Conservation (phyloP, 371 early-diverging fungal genomes). For the Rhizopus stolonifer region DNA sequence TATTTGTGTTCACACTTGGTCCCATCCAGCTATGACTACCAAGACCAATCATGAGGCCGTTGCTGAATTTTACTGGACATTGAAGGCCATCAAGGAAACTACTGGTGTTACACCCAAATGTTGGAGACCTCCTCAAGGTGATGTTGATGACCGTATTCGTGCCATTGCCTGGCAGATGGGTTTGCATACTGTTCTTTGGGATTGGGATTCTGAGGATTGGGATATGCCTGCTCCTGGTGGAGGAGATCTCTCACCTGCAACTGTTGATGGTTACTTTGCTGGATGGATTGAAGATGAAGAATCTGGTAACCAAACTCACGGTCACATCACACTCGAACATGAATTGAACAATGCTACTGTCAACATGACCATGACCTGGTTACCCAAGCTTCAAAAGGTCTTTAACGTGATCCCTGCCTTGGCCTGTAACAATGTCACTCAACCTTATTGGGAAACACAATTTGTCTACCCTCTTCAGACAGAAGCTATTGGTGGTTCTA, state of each 20-base stretch:
- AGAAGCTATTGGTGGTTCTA: not conserved
- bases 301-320: slow-evolving; percentile 31
- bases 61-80: slow-evolving; percentile 58
- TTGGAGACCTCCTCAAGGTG: too few relatives aligned
- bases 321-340: slow-evolving; percentile 51
- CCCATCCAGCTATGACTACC: slow-evolving; percentile 58
- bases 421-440: slow-evolving; percentile 46
- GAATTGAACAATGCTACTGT: slow-evolving; percentile 50
- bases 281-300: slow-evolving; percentile 38
- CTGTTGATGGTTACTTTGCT: slow-evolving; percentile 22
- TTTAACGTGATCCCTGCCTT: slow-evolving; percentile 52
- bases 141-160: slow-evolving; percentile 54
- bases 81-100: slow-evolving; percentile 52
- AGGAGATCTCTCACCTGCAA: slow-evolving; percentile 31
- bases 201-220: slow-evolving; percentile 37
- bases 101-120: slow-evolving; percentile 53
- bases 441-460: slow-evolving; percentile 50
- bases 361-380: slow-evolving; percentile 42
- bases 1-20: slow-evolving; percentile 53
- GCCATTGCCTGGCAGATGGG: slow-evolving; percentile 55
- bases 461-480: slow-evolving; percentile 4
- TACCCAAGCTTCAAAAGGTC: slow-evolving; percentile 38
- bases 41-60: slow-evolving; percentile 51
- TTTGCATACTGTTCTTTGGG: slow-evolving; percentile 40
- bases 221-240: slow-evolving; percentile 43